Base-by-base conservation (phyloP, 441 rosid genomes). In the Arabidopsis hybrid region DNA sequence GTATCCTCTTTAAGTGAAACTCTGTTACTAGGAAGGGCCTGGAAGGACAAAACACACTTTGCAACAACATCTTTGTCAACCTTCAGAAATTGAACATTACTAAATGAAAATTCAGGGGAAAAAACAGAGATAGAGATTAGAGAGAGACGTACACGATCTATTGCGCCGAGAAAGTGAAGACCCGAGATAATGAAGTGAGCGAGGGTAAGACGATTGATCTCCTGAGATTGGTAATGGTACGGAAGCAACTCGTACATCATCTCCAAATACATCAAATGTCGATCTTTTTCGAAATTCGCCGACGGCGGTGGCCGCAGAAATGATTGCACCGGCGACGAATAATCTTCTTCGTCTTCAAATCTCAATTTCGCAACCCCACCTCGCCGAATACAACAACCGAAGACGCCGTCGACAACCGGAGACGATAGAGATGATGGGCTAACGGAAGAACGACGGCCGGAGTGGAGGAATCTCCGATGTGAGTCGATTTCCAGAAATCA, bases 181-280 rank as follows among this genome's bases (percentile, higher is more conserved):
- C 95, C 95, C 26, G 96, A 95, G 85, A 95, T 83, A 50, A 78
- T 85, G 80, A 95, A 92, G 80, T 88, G 86, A 55, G 96, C 93
- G 52, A 95, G 93, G 7, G 97, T 92, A 66, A 95, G 85, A 58
- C 82, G 98, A 77, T 88, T 91, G 89, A 89, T 88, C 91, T 95
- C 99, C 81, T 92, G 99, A 0, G 88, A 72, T 81, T 95, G 96
- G 53, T 87, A 88, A 51, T 87, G 76, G 50, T 69, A 13, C 1
- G 98, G 96, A 59, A 95, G 71, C 85, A 89, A 39, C 73, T 85
- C 81, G 81, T 89, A 91, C 98, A 92, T 87, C 99, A 89, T 89
- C 87, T 80, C 67, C 65, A 91, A 62, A 83, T 47, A 95, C 46
- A 80, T 36, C 71, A 86, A 83, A 83, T 95, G 99, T 34, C 80